Conservation (phyloP, 2,329 filamentous ascomycete species). For the Sporothrix luriei region DNA sequence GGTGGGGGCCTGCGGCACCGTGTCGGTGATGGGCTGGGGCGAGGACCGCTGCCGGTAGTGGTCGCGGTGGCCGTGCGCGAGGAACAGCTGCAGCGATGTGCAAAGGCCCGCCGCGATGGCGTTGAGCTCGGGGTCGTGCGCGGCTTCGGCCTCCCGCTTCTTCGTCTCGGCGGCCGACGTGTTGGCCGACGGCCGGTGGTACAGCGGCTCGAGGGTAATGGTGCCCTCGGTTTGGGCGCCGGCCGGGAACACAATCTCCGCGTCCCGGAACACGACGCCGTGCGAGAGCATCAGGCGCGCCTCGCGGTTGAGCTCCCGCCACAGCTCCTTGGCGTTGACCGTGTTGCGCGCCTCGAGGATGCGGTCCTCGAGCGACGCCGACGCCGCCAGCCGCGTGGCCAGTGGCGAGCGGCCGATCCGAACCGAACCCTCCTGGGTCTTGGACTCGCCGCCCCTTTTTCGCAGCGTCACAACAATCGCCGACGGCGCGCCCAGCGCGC, state of each 20-base stretch:
- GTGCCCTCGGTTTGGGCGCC: constrained; percentile 60
- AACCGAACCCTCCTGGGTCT: not conserved
- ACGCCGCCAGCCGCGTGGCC: constrained; percentile 43
- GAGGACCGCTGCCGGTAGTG: constrained; percentile 68
- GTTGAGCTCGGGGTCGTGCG: not conserved
- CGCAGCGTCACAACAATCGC: constrained; percentile 31
- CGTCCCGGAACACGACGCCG: constrained; percentile 65
- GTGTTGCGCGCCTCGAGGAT: constrained; percentile 78
- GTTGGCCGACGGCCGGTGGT: constrained; percentile 47
- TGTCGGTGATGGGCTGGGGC: constrained; percentile 48
- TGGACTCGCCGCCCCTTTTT: not conserved
- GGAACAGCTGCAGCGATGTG: constrained; percentile 71
- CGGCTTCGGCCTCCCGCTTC: not conserved
- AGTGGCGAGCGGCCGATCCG: constrained; percentile 16
- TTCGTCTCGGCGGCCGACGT: not conserved
- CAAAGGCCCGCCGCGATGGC: constrained; percentile 65
- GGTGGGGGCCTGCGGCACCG: constrained; percentile 47
- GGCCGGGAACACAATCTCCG: constrained; percentile 59
- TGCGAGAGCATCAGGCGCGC: constrained; percentile 71
- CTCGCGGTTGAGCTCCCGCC: constrained; percentile 85
- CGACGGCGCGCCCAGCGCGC: constrained; percentile 52
- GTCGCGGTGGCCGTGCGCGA: constrained; percentile 70
- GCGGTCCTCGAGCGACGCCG: constrained; percentile 64
- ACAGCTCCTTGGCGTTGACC: constrained; percentile 82
- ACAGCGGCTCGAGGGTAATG: constrained; percentile 66